These are phyloP conservation scores for Poronia punctata DNA, from an alignment of 495 filamentous ascomycete genomes.

Conservation along the genomic window DNA sequence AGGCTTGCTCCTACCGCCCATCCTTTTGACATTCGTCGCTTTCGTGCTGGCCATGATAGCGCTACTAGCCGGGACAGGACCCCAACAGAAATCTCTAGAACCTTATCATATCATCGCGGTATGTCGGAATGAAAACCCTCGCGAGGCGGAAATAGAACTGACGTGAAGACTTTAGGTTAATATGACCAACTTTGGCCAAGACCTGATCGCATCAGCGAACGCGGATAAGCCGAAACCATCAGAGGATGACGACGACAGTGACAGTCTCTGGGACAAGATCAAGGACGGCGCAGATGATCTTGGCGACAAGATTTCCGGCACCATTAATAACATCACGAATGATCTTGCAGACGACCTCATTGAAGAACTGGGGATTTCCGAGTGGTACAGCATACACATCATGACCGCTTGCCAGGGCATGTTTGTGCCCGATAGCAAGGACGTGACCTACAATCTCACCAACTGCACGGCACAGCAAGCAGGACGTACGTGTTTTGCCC, in stretches of 20 bases:
- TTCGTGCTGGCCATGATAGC: constrained; percentile 64
- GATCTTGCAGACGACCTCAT: constrained; percentile 41
- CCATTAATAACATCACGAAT: constrained; percentile 29
- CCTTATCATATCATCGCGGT: constrained; percentile 61
- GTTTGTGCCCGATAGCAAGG: constrained; percentile 42
- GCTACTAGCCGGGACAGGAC: constrained; percentile 59
- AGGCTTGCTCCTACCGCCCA: constrained; percentile 19
- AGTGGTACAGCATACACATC: constrained; percentile 70
- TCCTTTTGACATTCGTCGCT: constrained; percentile 45
- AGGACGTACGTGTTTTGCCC: constrained; percentile 35
- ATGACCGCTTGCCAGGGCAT: constrained; percentile 62
- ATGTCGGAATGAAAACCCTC: constrained; percentile 18
- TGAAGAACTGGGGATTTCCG: constrained; percentile 47
- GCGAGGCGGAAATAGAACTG: constrained; percentile 1
- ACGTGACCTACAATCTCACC: constrained; percentile 47
- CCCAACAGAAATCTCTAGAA: constrained; percentile 42
- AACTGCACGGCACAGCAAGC: constrained; percentile 55
- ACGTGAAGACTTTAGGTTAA: constrained; percentile 44
- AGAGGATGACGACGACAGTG: constrained; percentile 5
- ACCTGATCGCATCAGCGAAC: constrained; percentile 32
- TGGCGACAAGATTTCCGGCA: constrained; percentile 26
- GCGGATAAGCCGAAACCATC: constrained; percentile 19
- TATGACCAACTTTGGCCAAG: constrained; percentile 53
- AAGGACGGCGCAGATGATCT: constrained; percentile 19
- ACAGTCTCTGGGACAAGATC: constrained; percentile 16